phyloP scores from a whole-genome alignment of 2,329 filamentous ascomycete species.

The Ceratocystis albifundus region DNA sequence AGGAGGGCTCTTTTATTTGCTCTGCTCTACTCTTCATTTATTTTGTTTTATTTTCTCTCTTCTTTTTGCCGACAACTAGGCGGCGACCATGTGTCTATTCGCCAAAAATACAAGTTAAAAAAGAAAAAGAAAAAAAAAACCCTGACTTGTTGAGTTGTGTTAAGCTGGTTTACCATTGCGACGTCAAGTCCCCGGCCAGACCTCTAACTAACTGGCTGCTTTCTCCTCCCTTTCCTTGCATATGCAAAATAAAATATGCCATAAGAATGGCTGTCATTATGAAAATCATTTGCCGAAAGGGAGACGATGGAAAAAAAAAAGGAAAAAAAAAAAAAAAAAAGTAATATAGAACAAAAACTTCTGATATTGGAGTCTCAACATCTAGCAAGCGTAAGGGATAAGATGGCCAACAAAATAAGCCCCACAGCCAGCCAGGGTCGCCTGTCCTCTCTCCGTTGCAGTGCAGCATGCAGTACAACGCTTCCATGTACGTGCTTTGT shows the following conservation, averaged over 20 bases:
- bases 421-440: background rate
- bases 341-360: background rate
- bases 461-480: slow-evolving; percentile 8
- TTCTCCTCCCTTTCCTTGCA: background rate
- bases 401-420: background rate
- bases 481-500: background rate
- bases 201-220: background rate
- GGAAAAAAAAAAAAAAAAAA: background rate
- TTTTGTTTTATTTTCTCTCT: no score
- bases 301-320: background rate
- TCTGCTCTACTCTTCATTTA: no score
- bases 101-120: no score
- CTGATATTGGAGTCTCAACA: background rate
- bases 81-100: no score
- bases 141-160: no score
- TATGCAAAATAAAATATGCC: background rate
- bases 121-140: no score
- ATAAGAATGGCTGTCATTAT: background rate
- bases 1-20: no score
- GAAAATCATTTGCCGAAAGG: slow-evolving; percentile 4
- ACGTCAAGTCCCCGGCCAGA: background rate
- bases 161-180: background rate
- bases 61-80: background rate
- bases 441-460: background rate
- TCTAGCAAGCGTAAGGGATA: background rate